Evolutionary conservation across 768 basidiomycete genomes (phyloP), one percentile per base, ranked within the genome.

Genomic region (Hygrocybe punicea): DNA sequence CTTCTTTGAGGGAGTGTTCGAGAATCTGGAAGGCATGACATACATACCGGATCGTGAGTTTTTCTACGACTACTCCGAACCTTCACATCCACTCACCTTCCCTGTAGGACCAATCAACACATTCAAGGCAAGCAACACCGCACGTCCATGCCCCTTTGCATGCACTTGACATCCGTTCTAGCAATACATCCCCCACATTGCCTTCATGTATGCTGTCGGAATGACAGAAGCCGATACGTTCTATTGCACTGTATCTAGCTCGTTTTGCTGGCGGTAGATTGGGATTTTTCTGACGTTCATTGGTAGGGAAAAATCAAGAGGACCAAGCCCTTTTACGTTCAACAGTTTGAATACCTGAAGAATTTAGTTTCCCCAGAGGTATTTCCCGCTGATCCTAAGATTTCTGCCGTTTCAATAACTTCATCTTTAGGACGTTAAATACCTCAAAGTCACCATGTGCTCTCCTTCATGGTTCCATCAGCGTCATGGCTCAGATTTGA

Each of bases 401-500:
- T 16, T 6, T 5, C 9, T 25, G 25, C 60, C 55, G 52, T 56
- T 55, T 37, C 13, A 51, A 36, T 60, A 42, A 58, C 33, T 58
- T 37, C 56, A 19, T 17, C 24, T 40, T 51, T 51, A 84, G 81
- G 85, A 88, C 63, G 81, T 86, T 57, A 78, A 78, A 64, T 75
- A 78, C 63, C 79, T 90, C 68, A 91, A 92, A 68, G 64, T 90
- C 57, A 89, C 85, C 13, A 74, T 88, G 69, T 85, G 83, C 58
- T 82, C 86, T 0, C 88, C 87, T 3, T 83, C 84, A 35, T 87
- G 86, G 84, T 85, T 82, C 67, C 85, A 86, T 66, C 80, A 86
- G 25, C 80, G 83, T 23, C 84, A 85, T 65, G 86, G 86, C 50
- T 77, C 75, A 8, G 81, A 83, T 58, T 46, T 69, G 46, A 82